phyloP scores from a whole-genome alignment of 495 filamentous ascomycete genomes.

The Thermochaetoides thermophila region DNA sequence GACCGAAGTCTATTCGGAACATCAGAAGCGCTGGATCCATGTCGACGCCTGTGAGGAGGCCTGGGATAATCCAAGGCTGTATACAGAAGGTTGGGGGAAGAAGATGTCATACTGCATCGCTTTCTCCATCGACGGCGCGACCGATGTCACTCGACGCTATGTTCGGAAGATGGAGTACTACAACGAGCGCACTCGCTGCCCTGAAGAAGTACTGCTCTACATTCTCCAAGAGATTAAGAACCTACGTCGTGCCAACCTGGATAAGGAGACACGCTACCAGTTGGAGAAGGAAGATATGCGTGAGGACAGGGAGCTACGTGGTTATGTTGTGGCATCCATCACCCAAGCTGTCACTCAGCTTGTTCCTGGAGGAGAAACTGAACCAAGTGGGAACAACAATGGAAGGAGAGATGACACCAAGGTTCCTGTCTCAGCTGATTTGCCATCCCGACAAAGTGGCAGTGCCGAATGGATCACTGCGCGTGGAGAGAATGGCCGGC shows the following conservation, averaged over 20 bases:
- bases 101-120: constrained; percentile 95
- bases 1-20: constrained; percentile 95
- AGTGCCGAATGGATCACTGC: constrained; percentile 49
- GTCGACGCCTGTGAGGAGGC: constrained; percentile 89
- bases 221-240: constrained; percentile 80
- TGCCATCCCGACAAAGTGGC: constrained; percentile 44
- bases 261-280: constrained; percentile 64
- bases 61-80: constrained; percentile 89
- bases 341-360: constrained; percentile 39
- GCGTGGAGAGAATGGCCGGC: constrained; percentile 38
- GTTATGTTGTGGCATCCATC: constrained; percentile 57
- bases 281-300: constrained; percentile 78
- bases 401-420: constrained; percentile 28
- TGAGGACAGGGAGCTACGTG: constrained; percentile 71
- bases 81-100: constrained; percentile 87
- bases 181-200: constrained; percentile 52
- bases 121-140: constrained; percentile 88
- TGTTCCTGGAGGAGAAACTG: constrained; percentile 19
- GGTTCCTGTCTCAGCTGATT: constrained; percentile 31
- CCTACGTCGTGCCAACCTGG: constrained; percentile 61
- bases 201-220: constrained; percentile 81
- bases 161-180: constrained; percentile 68
- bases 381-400: constrained; percentile 10
- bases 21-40: constrained; percentile 89
- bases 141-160: constrained; percentile 91